Evolutionary conservation across 2,329 filamentous ascomycete species (phyloP).

Genomic region (Pseudocercospora fuligena): DNA sequence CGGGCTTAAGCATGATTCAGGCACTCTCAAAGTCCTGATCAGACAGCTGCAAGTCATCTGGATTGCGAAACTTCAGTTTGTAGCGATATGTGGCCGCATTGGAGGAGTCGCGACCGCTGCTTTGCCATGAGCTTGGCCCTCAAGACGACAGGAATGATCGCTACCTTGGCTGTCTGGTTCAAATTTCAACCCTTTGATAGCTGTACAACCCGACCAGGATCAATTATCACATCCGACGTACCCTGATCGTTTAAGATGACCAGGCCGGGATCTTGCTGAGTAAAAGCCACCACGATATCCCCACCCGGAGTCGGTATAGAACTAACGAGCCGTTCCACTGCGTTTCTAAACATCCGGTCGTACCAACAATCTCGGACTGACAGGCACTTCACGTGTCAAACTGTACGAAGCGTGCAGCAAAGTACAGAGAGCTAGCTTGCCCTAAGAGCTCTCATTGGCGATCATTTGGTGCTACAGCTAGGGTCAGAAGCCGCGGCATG

Average conservation of each 20-base stretch:
- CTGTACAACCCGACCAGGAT: not conserved
- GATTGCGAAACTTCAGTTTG: no score
- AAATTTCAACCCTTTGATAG: not conserved
- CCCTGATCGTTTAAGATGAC: not conserved
- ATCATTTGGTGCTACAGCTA: not conserved
- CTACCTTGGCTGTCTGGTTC: not conserved
- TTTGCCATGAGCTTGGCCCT: not conserved
- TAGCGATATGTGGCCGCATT: not conserved
- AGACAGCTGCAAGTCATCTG: no score
- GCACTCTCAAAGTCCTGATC: no score
- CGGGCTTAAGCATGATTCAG: no score
- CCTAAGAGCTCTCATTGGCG: slow-evolving; percentile 1
- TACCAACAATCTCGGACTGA: not conserved
- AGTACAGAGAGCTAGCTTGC: slow-evolving; percentile 5
- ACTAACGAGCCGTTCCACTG: not conserved
- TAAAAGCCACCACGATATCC: not conserved
- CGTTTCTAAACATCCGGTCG: not conserved
- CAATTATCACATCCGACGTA: not conserved
- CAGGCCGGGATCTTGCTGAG: not conserved
- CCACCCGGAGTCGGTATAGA: not conserved
- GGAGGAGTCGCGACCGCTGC: not conserved
- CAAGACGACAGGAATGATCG: not conserved
- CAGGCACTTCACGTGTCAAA: slow-evolving; percentile 2
- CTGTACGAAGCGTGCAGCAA: not conserved
- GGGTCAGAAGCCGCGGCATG: slow-evolving; percentile 1